Conservation (phyloP, 225 moss, liverwort and hornwort species). For the Straminergon stramineum region DNA sequence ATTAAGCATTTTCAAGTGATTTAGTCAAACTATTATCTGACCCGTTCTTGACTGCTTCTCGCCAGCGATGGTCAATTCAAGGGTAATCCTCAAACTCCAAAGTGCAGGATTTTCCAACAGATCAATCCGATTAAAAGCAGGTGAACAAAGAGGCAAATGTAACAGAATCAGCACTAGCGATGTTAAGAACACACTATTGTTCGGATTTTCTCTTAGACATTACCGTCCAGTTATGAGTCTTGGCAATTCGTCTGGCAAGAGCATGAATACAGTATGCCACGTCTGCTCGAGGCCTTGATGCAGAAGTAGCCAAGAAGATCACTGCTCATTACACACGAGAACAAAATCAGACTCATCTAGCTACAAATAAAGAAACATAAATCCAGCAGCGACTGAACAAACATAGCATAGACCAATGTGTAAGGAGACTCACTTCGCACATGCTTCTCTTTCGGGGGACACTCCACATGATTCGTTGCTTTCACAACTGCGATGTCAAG, state of each 20-base stretch:
- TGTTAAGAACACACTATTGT: neutral
- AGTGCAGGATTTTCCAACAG: neutral
- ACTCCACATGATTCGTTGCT: conserved; percentile 99
- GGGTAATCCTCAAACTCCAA: neutral
- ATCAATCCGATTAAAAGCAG: neutral
- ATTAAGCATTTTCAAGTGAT: neutral
- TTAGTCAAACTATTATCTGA: neutral
- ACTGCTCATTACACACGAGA: conserved; percentile 40
- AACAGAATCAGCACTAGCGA: neutral
- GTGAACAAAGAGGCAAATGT: neutral
- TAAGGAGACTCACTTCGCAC: conserved; percentile 79
- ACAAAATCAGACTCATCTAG: neutral
- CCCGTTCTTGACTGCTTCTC: neutral
- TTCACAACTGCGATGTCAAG: conserved; percentile 96
- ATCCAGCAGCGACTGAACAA: neutral
- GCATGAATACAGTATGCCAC: conserved; percentile 98
- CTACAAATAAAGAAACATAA: neutral
- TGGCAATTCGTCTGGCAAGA: conserved; percentile 93
- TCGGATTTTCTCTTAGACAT: neutral
- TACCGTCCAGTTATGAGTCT: conserved; percentile 99
- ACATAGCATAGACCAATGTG: neutral
- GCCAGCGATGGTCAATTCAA: neutral
- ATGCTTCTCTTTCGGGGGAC: conserved; percentile 97
- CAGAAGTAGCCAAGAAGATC: conserved; percentile 89
- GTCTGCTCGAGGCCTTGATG: conserved; percentile 91